phyloP scores from a whole-genome alignment of 495 filamentous ascomycete species.

The Aspergillus hancockii region DNA sequence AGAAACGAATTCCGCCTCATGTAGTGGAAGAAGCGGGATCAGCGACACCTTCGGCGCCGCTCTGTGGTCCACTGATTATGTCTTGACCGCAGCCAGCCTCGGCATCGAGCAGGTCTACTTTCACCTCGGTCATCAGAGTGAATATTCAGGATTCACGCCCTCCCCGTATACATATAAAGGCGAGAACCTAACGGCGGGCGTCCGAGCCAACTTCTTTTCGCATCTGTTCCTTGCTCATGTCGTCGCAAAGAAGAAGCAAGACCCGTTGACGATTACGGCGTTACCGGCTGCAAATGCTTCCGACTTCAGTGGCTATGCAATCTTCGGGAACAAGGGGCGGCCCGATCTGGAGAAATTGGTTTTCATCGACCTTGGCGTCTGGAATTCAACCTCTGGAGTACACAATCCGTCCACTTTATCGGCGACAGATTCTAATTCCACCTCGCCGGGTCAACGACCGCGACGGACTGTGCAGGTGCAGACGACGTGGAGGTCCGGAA shows the following conservation, averaged over 20 bases:
- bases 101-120: constrained; percentile 36
- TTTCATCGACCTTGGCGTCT: constrained; percentile 11
- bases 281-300: constrained; percentile 1
- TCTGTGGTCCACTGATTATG: constrained; percentile 39
- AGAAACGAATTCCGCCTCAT: constrained; percentile 39
- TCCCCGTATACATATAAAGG: constrained; percentile 8
- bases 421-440: constrained; percentile 1
- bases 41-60: constrained; percentile 39
- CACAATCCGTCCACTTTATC: constrained; percentile 10
- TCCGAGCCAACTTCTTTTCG: constrained; percentile 10
- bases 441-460: constrained; percentile 1
- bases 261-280: not conserved
- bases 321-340: not conserved
- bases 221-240: constrained; percentile 14
- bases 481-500: constrained; percentile 3
- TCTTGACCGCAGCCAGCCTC: constrained; percentile 31
- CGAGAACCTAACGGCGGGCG: not conserved
- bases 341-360: constrained; percentile 8
- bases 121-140: constrained; percentile 30
- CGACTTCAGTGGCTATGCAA: constrained; percentile 10
- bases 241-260: not conserved
- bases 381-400: constrained; percentile 6
- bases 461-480: not conserved
- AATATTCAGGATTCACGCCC: constrained; percentile 13
- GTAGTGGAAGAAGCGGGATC: constrained; percentile 32